Base-by-base conservation (phyloP, 1,284 basidiomycete genomes). In the Testicularia cyperi region DNA sequence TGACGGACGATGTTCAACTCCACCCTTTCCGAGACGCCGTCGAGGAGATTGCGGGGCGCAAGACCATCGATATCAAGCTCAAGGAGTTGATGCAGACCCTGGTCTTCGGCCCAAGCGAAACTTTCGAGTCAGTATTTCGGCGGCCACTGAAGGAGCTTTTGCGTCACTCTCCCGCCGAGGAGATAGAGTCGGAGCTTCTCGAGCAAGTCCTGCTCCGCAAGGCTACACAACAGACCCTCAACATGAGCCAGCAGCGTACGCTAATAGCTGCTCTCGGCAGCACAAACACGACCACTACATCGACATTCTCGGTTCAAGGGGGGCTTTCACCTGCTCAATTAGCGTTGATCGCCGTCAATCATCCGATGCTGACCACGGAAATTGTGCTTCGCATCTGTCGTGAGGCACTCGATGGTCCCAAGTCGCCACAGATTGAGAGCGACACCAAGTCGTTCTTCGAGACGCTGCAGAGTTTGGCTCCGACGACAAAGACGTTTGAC, bases 241-340 rank as follows among this genome's bases (percentile, higher is more conserved):
- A 15, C 6, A 40, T 40, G 38, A 21, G 14, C 8, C 27, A 40
- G 26, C 38, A 40, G 18, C 30, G 30, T 9, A 8, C 30, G 13
- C 18, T 32, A 16, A n/a, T n/a, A n/a, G n/a, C n/a, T n/a, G n/a
- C n/a, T n/a, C n/a, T n/a, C n/a, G n/a, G n/a, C n/a, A n/a, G n/a
- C n/a, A n/a, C n/a, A n/a, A n/a, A n/a, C n/a, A n/a, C n/a, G n/a
- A n/a, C n/a, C n/a, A n/a, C n/a, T n/a, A n/a, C n/a, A n/a, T n/a
- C n/a, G n/a, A n/a, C n/a, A n/a, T n/a, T n/a, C n/a, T n/a, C n/a
- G n/a, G n/a, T n/a, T n/a, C n/a, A n/a, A n/a, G n/a, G n/a, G n/a
- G n/a, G n/a, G n/a, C n/a, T 32, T 19, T 10, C 10, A 10, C 13
- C 30, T 8, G 12, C 30, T 32, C 13, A 13, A 9, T 16, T 32